Evolutionary conservation across 208 protist genomes (phyloP).

Genomic region (Crithidia thermophila): DNA sequence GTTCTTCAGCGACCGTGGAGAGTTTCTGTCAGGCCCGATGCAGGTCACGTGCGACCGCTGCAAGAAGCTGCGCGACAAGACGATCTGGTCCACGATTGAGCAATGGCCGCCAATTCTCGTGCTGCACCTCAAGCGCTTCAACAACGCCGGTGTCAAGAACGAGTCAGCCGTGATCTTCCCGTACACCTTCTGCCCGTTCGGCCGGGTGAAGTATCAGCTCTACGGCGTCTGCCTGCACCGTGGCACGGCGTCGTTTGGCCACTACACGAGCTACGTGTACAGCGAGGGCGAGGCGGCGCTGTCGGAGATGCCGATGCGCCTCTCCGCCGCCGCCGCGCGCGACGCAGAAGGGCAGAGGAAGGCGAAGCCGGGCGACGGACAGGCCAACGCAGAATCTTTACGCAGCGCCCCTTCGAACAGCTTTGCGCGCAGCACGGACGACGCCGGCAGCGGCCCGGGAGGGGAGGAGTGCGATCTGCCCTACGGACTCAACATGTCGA

Average conservation of each 20-base stretch:
- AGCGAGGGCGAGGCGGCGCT: constrained; percentile 20
- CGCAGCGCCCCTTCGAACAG: background rate
- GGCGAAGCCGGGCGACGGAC: background rate
- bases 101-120: constrained; percentile 75
- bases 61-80: constrained; percentile 57
- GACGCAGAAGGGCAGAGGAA: background rate
- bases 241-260: constrained; percentile 65
- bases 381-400: background rate
- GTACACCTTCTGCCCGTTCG: constrained; percentile 43
- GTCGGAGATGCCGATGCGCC: background rate
- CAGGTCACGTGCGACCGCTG: constrained; percentile 67
- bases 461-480: constrained; percentile 5
- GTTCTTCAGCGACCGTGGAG: constrained; percentile 56
- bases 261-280: constrained; percentile 85
- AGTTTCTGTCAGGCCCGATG: constrained; percentile 61
- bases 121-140: constrained; percentile 87
- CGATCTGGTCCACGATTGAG: constrained; percentile 43
- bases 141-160: constrained; percentile 63
- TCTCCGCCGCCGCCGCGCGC: background rate
- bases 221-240: constrained; percentile 80
- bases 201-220: constrained; percentile 55
- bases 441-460: background rate
- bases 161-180: constrained; percentile 56
- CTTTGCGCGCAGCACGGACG: constrained; percentile 5
- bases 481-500: constrained; percentile 1